These are phyloP conservation scores for Xylaria sp. DNA, from an alignment of 2,329 filamentous ascomycete species.

Conservation along the genomic window DNA sequence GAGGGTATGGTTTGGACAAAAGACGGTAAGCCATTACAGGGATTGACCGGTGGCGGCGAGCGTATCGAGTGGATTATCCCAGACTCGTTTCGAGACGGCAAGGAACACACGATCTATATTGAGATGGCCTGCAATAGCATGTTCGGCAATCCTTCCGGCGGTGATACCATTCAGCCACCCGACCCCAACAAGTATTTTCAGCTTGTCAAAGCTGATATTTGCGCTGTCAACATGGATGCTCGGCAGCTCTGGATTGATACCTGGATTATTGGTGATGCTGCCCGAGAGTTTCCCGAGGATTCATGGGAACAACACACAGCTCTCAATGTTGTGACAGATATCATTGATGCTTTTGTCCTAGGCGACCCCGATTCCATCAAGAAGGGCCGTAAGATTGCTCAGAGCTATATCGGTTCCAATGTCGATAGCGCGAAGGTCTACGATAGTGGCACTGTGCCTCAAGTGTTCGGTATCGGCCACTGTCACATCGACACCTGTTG, in stretches of 20 bases:
- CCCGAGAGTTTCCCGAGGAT: slow-evolving; percentile 87
- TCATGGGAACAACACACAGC: slow-evolving; percentile 91
- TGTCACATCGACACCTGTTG: slow-evolving; percentile 99
- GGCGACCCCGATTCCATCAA: slow-evolving; percentile 81
- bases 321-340: slow-evolving; percentile 81
- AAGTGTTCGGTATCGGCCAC: slow-evolving; percentile 91
- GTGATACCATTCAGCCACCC: slow-evolving; percentile 89
- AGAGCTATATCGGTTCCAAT: slow-evolving; percentile 81
- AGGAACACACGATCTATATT: slow-evolving; percentile 90
- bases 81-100: slow-evolving; percentile 80
- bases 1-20: slow-evolving; percentile 95
- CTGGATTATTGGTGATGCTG: slow-evolving; percentile 94
- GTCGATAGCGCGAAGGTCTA: slow-evolving; percentile 89
- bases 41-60: slow-evolving; percentile 89
- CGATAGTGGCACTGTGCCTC: slow-evolving; percentile 74
- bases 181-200: slow-evolving; percentile 83
- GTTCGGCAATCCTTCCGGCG: slow-evolving; percentile 91
- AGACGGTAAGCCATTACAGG: slow-evolving; percentile 89
- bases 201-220: slow-evolving; percentile 82
- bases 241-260: slow-evolving; percentile 88
- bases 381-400: slow-evolving; percentile 83
- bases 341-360: slow-evolving; percentile 90
- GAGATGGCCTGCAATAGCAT: slow-evolving; percentile 99
- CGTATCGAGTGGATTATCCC: slow-evolving; percentile 92
- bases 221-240: slow-evolving; percentile 87